Percentiles rank a stretch among this genome's conserved stretches.
phyloP scores from a whole-genome alignment of 106 monocot species.

The Phalaenopsis aphrodite region DNA sequence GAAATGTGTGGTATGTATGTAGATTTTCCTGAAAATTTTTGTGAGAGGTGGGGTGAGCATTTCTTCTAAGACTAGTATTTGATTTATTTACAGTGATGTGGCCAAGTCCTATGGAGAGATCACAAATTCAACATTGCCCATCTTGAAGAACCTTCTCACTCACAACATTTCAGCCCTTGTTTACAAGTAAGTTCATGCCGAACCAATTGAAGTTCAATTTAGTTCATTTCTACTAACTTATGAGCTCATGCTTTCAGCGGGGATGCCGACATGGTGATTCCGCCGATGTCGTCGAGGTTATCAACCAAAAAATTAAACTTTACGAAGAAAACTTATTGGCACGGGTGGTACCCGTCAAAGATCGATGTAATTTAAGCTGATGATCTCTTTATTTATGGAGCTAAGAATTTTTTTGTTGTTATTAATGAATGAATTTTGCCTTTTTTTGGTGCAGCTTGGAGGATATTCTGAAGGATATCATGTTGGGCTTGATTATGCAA shows the following conservation, averaged over 20 bases:
- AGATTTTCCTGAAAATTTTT: no score
- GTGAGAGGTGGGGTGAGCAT: neutral
- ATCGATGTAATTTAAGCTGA: neutral
- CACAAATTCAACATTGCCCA: conserved; percentile 5
- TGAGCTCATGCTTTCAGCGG: conserved; percentile 4
- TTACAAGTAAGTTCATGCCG: conserved; percentile 6
- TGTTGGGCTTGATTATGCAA: conserved; percentile 3
- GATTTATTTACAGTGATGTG: conserved; percentile 4
- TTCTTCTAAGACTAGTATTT: neutral
- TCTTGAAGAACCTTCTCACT: conserved; percentile 1
- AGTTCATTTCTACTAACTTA: neutral
- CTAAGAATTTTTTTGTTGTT: neutral
- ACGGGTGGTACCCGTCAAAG: neutral
- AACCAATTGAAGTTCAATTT: no score
- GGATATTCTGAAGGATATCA: neutral
- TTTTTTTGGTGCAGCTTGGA: neutral
- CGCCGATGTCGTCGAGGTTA: conserved; percentile 5
- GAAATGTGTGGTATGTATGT: no score
- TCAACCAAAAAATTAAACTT: neutral
- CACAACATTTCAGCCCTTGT: neutral
- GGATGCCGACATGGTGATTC: conserved; percentile 10
- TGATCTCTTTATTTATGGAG: neutral
- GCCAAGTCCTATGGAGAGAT: conserved; percentile 3
- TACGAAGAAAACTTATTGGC: neutral
- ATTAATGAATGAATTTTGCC: neutral